A percentile compares a stretch with the other conserved stretches of the same genome.
phyloP scores from a whole-genome alignment of 768 basidiomycete genomes.

The Naganishia antarctica region DNA sequence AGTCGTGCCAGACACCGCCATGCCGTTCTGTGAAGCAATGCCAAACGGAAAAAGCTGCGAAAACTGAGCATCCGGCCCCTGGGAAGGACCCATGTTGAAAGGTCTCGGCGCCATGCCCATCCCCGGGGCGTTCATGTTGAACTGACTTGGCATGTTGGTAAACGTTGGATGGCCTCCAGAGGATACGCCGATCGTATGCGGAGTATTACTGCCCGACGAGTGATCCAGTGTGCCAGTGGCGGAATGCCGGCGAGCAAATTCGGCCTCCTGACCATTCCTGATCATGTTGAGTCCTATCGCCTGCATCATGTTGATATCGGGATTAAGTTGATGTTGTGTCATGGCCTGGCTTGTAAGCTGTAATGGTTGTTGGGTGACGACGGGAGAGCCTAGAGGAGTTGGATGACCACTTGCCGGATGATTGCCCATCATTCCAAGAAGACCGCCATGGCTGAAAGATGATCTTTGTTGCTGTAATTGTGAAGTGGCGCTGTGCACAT shows the following conservation, averaged over 20 bases:
- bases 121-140: slow-evolving; percentile 10
- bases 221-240: slow-evolving; percentile 1
- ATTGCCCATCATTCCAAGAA: slow-evolving; percentile 1
- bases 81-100: neutral
- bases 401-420: slow-evolving; percentile 7
- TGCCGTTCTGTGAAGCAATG: neutral
- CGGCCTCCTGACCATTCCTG: slow-evolving; percentile 5
- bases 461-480: slow-evolving; percentile 5
- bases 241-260: slow-evolving; percentile 8
- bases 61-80: neutral
- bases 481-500: neutral
- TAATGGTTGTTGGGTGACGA: neutral
- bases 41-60: neutral
- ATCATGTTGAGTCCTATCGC: slow-evolving; percentile 19
- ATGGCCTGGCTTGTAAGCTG: neutral
- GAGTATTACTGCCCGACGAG: slow-evolving; percentile 15
- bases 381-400: slow-evolving; percentile 3
- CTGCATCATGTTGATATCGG: slow-evolving; percentile 22
- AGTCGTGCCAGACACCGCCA: neutral
- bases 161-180: neutral
- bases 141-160: neutral
- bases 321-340: slow-evolving; percentile 1
- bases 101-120: slow-evolving; percentile 19
- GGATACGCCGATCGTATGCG: neutral
- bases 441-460: slow-evolving; percentile 8